These are phyloP conservation scores for Oryza brachyantha DNA, from an alignment of 176 grass and related monocot genomes.

Conservation along the genomic window DNA sequence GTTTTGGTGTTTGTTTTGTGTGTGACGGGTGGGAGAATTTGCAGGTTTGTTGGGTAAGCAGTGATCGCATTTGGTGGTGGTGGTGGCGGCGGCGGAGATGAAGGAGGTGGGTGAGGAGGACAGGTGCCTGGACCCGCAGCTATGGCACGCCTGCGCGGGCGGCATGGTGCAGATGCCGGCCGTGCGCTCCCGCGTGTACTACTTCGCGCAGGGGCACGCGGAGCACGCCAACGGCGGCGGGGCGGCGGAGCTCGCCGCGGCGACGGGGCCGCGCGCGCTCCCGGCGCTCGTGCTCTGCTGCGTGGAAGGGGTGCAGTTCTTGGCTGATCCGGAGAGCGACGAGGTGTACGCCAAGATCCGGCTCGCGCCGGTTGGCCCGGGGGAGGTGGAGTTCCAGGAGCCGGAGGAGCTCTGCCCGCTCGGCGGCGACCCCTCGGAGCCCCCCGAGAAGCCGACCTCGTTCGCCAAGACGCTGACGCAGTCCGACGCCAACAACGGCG, in stretches of 20 bases:
- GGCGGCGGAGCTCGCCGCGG: slow-evolving; percentile 30
- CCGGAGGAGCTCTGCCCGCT: slow-evolving; percentile 13
- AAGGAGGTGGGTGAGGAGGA: slow-evolving; percentile 27
- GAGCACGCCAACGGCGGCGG: slow-evolving; percentile 60
- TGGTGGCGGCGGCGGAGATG: not conserved
- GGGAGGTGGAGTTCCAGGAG: slow-evolving; percentile 30
- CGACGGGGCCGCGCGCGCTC: slow-evolving; percentile 19
- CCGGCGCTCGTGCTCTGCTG: slow-evolving; percentile 53
- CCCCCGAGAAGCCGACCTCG: slow-evolving; percentile 28
- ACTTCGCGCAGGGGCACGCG: slow-evolving; percentile 95
- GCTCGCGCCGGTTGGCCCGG: slow-evolving; percentile 38
- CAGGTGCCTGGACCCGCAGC: slow-evolving; percentile 72
- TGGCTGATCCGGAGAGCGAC: slow-evolving; percentile 75
- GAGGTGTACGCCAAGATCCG: slow-evolving; percentile 78
- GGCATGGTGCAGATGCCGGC: slow-evolving; percentile 81
- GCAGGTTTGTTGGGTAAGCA: slow-evolving; percentile 26
- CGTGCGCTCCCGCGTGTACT: slow-evolving; percentile 59
- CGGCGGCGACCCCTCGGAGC: not conserved
- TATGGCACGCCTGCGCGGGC: slow-evolving; percentile 93
- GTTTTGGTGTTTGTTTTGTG: not conserved
- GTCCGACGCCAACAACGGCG: slow-evolving; percentile 74
- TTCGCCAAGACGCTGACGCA: slow-evolving; percentile 66
- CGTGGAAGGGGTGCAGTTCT: slow-evolving; percentile 57
- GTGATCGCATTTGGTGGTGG: slow-evolving; percentile 38
- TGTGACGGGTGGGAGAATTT: not conserved